Base-by-base conservation (phyloP, 192 early-diverging fungal species). In the Pilaira anomala region DNA sequence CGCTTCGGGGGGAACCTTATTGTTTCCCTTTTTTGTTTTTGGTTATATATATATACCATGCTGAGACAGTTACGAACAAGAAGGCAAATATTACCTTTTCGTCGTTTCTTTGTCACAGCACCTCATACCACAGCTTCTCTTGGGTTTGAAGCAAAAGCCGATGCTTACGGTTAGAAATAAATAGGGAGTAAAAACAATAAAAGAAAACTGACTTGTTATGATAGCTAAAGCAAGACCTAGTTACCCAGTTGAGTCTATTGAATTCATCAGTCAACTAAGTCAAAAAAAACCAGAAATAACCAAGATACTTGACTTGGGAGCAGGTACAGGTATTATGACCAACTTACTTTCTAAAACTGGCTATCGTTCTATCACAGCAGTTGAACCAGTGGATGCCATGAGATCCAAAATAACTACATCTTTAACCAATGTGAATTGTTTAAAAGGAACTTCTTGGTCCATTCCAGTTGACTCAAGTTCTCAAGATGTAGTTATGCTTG, bases 291-390 rank as follows among this genome's bases (percentile, higher is more conserved):
- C 54, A 25, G 7, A 22, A 3, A 21, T 45, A 3, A 36, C 56
- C 7, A 63, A 74, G 2, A 33, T 69, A 0, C 13, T 61, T n/a
- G 73, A 74, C 14, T n/a, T 74, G 0, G 73, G 55, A 8, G 62
- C 73, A 3, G 73, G 73, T 8, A 74, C 73, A 4, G 73, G 73
- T 3, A 65, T 64, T n/a, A 66, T 74, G 50, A 65, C 73, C 3
- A 22, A 60, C 39, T 44, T 69, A 0, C 39, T 74, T 9, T 48
- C 45, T 0, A 42, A 58, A 19, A 42, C 29, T 2, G 49, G 58
- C 2, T 63, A 51, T 30, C 6, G 2, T 6, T 16, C 60, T 29
- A 22, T 74, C 7, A 65, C 67, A 0, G 67, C 73, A 1, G 63
- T 74, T 5, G 73, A 74, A 33, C 73, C 73, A 0, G 67, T 63